A percentile compares a stretch with the other conserved stretches of the same genome.
phyloP scores from a whole-genome alignment of 345 rosid species.

The Euphorbia pulcherrima region DNA sequence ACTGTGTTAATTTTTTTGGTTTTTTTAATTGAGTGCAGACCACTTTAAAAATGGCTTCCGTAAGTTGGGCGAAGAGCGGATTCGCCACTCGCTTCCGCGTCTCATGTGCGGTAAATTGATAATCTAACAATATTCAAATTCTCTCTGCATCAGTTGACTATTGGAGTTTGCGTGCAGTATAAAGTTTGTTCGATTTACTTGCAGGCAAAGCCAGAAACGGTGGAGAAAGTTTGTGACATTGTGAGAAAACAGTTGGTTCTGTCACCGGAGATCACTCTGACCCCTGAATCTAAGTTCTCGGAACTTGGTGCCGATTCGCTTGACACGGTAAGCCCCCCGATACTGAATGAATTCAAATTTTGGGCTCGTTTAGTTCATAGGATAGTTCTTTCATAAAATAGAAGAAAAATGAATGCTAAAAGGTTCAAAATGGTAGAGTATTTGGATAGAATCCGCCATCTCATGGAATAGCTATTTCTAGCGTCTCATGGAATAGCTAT shows the following conservation, averaged over 20 bases:
- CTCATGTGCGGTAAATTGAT: slow-evolving; percentile 17
- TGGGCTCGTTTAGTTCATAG: too few species aligned
- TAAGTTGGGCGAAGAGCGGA: slow-evolving; percentile 26
- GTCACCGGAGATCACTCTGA: slow-evolving; percentile 5
- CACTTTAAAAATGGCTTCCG: slow-evolving; percentile 26
- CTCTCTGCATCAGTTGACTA: background rate
- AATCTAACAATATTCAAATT: background rate
- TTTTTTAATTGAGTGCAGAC: slow-evolving; percentile 20
- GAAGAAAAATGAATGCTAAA: too few species aligned
- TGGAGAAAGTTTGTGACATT: slow-evolving; percentile 24
- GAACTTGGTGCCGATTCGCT: slow-evolving; percentile 34
- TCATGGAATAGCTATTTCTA: too few species aligned
- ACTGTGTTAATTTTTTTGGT: background rate
- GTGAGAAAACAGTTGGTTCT: slow-evolving; percentile 27
- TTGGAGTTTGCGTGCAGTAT: background rate
- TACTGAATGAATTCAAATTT: background rate
- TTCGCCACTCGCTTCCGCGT: slow-evolving; percentile 23
- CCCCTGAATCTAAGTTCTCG: slow-evolving; percentile 21
- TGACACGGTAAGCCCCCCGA: slow-evolving; percentile 16
- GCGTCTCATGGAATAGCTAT: too few species aligned
- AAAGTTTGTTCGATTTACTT: background rate
- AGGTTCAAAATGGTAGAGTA: too few species aligned
- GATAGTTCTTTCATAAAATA: too few species aligned
- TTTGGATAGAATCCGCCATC: too few species aligned
- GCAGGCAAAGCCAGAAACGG: slow-evolving; percentile 32